Percentiles rank a stretch among this genome's conserved stretches.
These are phyloP conservation scores for Litsea cubeba DNA, from an alignment of 164 flowering plant species.

Conservation along the genomic window DNA sequence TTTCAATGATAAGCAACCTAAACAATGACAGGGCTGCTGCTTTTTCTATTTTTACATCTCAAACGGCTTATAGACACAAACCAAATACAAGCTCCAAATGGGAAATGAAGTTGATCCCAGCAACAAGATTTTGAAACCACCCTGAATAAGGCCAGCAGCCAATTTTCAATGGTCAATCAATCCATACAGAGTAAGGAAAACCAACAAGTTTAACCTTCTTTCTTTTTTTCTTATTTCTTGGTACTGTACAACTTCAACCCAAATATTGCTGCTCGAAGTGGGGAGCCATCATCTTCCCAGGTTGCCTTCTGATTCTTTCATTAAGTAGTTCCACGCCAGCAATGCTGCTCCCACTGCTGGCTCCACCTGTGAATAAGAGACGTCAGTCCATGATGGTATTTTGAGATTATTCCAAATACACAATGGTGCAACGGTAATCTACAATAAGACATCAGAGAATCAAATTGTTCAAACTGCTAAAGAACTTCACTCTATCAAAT, in stretches of 20 bases:
- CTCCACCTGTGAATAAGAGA: slow-evolving; percentile 54
- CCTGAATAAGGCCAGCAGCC: neutral
- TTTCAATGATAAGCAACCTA: neutral
- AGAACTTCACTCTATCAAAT: no score
- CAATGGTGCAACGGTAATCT: no score
- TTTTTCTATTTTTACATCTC: neutral
- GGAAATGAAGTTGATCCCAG: neutral
- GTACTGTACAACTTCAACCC: slow-evolving; percentile 21
- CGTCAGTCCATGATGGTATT: neutral
- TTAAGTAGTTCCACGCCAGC: slow-evolving; percentile 64
- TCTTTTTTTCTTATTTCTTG: neutral
- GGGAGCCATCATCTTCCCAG: slow-evolving; percentile 20
- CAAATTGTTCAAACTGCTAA: no score
- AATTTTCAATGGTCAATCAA: neutral
- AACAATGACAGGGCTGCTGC: neutral
- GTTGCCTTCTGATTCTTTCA: slow-evolving; percentile 36
- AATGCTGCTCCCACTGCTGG: slow-evolving; percentile 97
- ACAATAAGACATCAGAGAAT: no score
- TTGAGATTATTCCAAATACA: no score
- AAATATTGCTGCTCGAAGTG: neutral
- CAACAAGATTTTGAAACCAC: neutral
- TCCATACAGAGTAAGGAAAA: neutral
- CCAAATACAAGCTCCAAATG: neutral
- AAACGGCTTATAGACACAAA: neutral
- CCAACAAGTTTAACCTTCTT: no score